phyloP scores from a whole-genome alignment of 2,329 filamentous ascomycete species.

The Chrysoporthe puriensis region DNA sequence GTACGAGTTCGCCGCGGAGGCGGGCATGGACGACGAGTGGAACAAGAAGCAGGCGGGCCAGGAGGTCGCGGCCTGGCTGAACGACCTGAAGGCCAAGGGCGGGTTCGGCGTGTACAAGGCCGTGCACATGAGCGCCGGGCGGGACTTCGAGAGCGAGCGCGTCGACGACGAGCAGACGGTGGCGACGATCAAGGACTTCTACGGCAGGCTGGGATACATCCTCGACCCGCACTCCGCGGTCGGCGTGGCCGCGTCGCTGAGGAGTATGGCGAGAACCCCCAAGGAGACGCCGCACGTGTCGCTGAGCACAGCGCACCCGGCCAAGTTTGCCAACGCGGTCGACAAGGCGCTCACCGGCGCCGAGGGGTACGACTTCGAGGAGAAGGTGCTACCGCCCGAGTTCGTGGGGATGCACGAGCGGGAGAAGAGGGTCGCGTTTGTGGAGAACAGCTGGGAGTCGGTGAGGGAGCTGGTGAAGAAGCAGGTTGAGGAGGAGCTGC shows the following conservation, averaged over 20 bases:
- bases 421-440: conserved; percentile 72
- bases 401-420: conserved; percentile 78
- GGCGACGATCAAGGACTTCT: conserved; percentile 64
- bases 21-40: conserved; percentile 66
- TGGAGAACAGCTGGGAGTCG: conserved; percentile 72
- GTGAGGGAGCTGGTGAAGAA: conserved; percentile 76
- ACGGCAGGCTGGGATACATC: conserved; percentile 64
- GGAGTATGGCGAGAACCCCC: conserved; percentile 63
- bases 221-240: conserved; percentile 93
- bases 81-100: conserved; percentile 77
- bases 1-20: conserved; percentile 66
- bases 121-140: conserved; percentile 71
- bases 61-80: conserved; percentile 78
- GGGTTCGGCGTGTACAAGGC: conserved; percentile 79
- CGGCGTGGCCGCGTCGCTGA: conserved; percentile 74
- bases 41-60: conserved; percentile 73
- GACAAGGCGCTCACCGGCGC: conserved; percentile 74
- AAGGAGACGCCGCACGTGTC: conserved; percentile 72
- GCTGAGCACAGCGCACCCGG: conserved; percentile 91
- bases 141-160: conserved; percentile 80
- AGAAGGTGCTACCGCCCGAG: conserved; percentile 77
- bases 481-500: conserved; percentile 70
- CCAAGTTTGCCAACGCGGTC: conserved; percentile 89
- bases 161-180: conserved; percentile 70
- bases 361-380: conserved; percentile 73